These are phyloP conservation scores for Podaxis rugospora DNA, from an alignment of 768 basidiomycete species.

Conservation along the genomic window DNA sequence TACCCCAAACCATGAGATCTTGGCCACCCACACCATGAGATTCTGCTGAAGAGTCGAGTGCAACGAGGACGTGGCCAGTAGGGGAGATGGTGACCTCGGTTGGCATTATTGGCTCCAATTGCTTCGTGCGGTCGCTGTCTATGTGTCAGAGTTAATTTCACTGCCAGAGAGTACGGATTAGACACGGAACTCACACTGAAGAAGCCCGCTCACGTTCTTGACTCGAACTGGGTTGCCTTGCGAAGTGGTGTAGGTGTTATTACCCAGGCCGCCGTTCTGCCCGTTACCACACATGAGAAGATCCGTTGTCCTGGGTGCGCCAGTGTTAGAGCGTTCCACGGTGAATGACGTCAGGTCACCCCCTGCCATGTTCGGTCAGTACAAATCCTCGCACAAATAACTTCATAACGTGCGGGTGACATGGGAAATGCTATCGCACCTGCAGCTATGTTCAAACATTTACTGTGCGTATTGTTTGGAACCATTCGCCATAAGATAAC, in stretches of 20 bases:
- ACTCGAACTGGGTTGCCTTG: constrained; percentile 69
- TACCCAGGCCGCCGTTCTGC: constrained; percentile 76
- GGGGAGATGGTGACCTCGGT: constrained; percentile 63
- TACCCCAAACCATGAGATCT: constrained; percentile 72
- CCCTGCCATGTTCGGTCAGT: constrained; percentile 30
- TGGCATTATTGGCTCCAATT: constrained; percentile 62
- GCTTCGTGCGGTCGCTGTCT: constrained; percentile 63
- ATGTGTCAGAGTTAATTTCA: constrained; percentile 8
- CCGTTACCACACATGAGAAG: constrained; percentile 81
- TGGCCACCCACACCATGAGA: constrained; percentile 50
- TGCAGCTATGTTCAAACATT: constrained; percentile 62
- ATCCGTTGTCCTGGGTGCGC: constrained; percentile 28
- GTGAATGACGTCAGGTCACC: constrained; percentile 78
- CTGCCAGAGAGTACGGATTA: neutral
- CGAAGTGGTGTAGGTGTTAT: constrained; percentile 60
- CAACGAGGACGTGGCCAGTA: constrained; percentile 71
- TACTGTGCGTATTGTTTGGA: constrained; percentile 45
- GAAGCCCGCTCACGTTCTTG: constrained; percentile 75
- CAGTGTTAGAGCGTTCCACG: constrained; percentile 44
- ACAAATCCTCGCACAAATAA: neutral
- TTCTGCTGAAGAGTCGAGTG: constrained; percentile 57
- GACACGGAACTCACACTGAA: constrained; percentile 66
- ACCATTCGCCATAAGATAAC: constrained; percentile 64
- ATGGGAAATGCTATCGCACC: constrained; percentile 32
- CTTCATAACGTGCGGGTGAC: neutral